Percentiles rank a stretch among this genome's conserved stretches.
phyloP scores from a whole-genome alignment of 2,329 filamentous ascomycete genomes.

The Exophiala mesophila region DNA sequence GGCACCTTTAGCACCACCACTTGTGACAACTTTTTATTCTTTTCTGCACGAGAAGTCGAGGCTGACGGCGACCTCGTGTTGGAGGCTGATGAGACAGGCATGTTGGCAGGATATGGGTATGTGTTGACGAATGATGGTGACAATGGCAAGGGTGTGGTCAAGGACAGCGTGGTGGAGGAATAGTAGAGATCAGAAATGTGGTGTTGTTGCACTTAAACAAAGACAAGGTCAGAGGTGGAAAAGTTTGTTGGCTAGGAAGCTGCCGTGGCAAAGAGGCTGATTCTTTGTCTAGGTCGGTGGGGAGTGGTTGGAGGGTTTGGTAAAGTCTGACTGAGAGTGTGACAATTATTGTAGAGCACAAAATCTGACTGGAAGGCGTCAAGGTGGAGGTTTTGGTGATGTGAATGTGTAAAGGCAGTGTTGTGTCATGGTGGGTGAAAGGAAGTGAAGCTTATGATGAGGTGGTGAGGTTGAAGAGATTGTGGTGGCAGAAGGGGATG shows the following conservation, averaged over 20 bases:
- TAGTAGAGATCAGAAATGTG: background rate
- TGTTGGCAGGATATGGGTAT: conserved; percentile 13
- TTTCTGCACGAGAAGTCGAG: conserved; percentile 29
- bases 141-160: background rate
- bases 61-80: conserved; percentile 27
- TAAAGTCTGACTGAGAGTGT: background rate
- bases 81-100: conserved; percentile 27
- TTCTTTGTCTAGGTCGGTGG: conserved; percentile 12
- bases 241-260: background rate
- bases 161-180: background rate
- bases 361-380: conserved; percentile 5
- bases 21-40: conserved; percentile 29
- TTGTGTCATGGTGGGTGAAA: conserved; percentile 23
- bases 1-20: conserved; percentile 38
- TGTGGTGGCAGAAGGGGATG: conserved; percentile 19
- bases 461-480: conserved; percentile 20
- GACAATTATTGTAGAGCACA: conserved; percentile 13
- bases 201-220: conserved; percentile 22
- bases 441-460: conserved; percentile 11
- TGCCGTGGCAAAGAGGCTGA: conserved; percentile 2
- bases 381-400: conserved; percentile 25
- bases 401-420: conserved; percentile 23
- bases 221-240: background rate
- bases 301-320: conserved; percentile 7
- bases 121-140: conserved; percentile 17